phyloP scores from a whole-genome alignment of 1,284 basidiomycete genomes.

The Trametes polyzona region DNA sequence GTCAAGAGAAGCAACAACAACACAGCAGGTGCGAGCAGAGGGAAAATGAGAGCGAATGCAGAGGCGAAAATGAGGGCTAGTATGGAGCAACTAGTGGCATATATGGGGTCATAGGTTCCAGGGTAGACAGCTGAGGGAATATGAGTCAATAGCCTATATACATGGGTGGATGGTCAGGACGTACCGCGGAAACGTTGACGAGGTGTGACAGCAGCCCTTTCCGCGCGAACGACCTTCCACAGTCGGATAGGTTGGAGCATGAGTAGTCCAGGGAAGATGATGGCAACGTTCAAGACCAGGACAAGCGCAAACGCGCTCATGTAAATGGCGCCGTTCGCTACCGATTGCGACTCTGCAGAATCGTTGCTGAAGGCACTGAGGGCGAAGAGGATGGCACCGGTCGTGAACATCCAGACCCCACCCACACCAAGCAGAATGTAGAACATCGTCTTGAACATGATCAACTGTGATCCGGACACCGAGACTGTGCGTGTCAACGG shows the following conservation, averaged over 20 bases:
- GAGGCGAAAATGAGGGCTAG: conserved; percentile 74
- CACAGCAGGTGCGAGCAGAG: conserved; percentile 74
- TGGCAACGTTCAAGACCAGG: conserved; percentile 67
- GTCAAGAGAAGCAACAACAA: conserved; percentile 68
- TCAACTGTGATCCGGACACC: conserved; percentile 59
- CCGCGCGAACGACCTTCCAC: conserved; percentile 55
- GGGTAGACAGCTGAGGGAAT: conserved; percentile 67
- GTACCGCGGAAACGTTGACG: conserved; percentile 78
- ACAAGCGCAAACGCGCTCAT: conserved; percentile 66
- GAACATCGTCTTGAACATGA: conserved; percentile 71
- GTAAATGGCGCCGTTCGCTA: conserved; percentile 75
- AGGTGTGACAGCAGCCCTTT: conserved; percentile 68
- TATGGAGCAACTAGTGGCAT: conserved; percentile 66
- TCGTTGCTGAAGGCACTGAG: conserved; percentile 56
- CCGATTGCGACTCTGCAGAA: conserved; percentile 45
- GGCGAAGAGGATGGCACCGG: conserved; percentile 71
- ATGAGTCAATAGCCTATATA: conserved; percentile 7
- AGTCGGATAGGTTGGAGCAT: conserved; percentile 71
- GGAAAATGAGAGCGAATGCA: conserved; percentile 74
- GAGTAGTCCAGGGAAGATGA: conserved; percentile 71
- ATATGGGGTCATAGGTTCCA: conserved; percentile 68
- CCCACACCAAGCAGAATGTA: conserved; percentile 59
- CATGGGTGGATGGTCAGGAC: no score
- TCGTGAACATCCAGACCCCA: conserved; percentile 63
- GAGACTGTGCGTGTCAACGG: conserved; percentile 62